Percentiles rank a stretch among this genome's conserved stretches.
phyloP scores from a whole-genome alignment of 2,329 filamentous ascomycete genomes.

The Ascochyta clinopodiicola region DNA sequence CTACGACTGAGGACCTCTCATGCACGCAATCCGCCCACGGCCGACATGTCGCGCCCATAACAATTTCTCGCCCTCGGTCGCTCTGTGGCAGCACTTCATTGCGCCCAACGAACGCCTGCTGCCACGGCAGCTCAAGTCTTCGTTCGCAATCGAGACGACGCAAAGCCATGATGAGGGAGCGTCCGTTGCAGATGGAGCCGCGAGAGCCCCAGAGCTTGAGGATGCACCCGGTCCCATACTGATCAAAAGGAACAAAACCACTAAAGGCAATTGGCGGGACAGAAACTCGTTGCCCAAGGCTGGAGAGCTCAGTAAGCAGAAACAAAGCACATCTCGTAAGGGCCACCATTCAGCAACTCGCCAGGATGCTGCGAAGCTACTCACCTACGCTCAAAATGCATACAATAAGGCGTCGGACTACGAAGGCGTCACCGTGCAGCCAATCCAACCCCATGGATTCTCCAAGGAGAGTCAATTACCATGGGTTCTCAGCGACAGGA shows the following conservation, averaged over 20 bases:
- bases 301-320: neutral
- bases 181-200: neutral
- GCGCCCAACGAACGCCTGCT: conserved; percentile 18
- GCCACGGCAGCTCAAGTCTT: conserved; percentile 26
- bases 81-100: conserved; percentile 45
- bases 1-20: conserved; percentile 25
- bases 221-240: too few species aligned
- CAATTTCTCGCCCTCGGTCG: conserved; percentile 38
- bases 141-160: conserved; percentile 20
- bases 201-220: neutral
- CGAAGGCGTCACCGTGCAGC: conserved; percentile 23
- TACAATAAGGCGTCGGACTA: conserved; percentile 25
- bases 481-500: conserved; percentile 20
- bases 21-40: conserved; percentile 33
- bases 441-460: conserved; percentile 5
- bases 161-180: neutral
- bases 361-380: conserved; percentile 5
- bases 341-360: neutral
- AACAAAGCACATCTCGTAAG: too few species aligned
- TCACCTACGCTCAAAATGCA: conserved; percentile 16
- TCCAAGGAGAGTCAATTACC: conserved; percentile 23
- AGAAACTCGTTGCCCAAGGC: neutral
- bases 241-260: neutral
- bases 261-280: neutral
- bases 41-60: conserved; percentile 44